Conservation (phyloP, 2,329 filamentous ascomycete species). For the Calycina marina region DNA sequence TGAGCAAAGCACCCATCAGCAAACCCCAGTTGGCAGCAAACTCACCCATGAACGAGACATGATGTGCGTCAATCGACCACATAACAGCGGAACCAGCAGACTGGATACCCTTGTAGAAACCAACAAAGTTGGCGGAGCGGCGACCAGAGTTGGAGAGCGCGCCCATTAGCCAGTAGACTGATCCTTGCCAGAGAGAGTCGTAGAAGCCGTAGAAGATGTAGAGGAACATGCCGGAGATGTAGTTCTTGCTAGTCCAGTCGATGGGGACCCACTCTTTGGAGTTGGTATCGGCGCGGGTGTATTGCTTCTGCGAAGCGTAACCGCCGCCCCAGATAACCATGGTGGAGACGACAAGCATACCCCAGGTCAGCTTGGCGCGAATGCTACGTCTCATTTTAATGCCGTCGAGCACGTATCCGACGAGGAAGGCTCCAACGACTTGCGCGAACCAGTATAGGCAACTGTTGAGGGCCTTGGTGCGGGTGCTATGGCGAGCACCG, state of each 20-base stretch:
- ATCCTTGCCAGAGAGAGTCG: slow-evolving; percentile 82
- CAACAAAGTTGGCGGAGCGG: slow-evolving; percentile 81
- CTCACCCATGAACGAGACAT: slow-evolving; percentile 52
- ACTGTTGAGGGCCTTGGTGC: slow-evolving; percentile 63
- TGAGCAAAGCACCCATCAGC: slow-evolving; percentile 55
- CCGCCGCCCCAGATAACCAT: slow-evolving; percentile 74
- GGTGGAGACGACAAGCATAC: slow-evolving; percentile 50
- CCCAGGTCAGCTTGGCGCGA: slow-evolving; percentile 51
- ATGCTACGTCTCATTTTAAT: slow-evolving; percentile 42
- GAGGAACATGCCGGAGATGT: slow-evolving; percentile 69
- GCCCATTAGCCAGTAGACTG: slow-evolving; percentile 93
- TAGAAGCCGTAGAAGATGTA: slow-evolving; percentile 87
- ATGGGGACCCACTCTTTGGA: slow-evolving; percentile 8
- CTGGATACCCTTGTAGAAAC: slow-evolving; percentile 82
- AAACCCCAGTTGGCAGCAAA: slow-evolving; percentile 68
- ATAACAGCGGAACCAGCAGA: slow-evolving; percentile 72
- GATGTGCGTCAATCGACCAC: slow-evolving; percentile 51
- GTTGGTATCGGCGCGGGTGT: slow-evolving; percentile 27
- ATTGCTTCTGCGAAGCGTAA: slow-evolving; percentile 61
- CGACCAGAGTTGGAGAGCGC: slow-evolving; percentile 83
- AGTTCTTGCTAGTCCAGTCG: slow-evolving; percentile 53
- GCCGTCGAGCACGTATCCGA: slow-evolving; percentile 58
- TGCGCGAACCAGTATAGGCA: slow-evolving; percentile 69
- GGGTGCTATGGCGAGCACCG: slow-evolving; percentile 53
- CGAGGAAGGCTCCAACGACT: slow-evolving; percentile 59